Conservation (phyloP, 352 stramenopile genomes). For the Globisporangium splendens region DNA sequence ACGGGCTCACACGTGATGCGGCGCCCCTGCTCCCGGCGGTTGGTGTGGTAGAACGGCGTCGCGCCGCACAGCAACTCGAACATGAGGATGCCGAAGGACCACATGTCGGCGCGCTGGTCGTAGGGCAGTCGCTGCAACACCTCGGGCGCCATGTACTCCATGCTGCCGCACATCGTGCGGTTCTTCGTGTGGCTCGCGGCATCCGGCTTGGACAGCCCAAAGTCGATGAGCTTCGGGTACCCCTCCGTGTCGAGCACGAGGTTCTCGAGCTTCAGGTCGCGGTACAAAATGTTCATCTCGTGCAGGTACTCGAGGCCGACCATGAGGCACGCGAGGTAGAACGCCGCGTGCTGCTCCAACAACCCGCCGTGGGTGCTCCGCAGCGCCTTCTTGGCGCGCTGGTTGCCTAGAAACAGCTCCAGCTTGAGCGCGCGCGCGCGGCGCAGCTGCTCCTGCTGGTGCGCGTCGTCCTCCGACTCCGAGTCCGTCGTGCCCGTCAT, state of each 20-base stretch:
- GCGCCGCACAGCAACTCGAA: constrained; percentile 59
- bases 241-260: constrained; percentile 82
- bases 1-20: constrained; percentile 60
- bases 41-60: constrained; percentile 88
- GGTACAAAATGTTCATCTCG: constrained; percentile 57
- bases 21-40: constrained; percentile 62
- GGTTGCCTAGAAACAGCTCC: constrained; percentile 37
- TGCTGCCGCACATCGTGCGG: constrained; percentile 66
- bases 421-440: constrained; percentile 3
- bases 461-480: constrained; percentile 30
- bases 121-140: constrained; percentile 56
- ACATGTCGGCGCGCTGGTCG: constrained; percentile 60
- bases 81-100: constrained; percentile 76
- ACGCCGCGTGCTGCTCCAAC: constrained; percentile 81
- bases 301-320: constrained; percentile 88
- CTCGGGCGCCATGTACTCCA: constrained; percentile 79
- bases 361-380: constrained; percentile 57
- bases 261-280: constrained; percentile 89
- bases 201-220: constrained; percentile 59
- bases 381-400: constrained; percentile 32
- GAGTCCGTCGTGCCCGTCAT: constrained; percentile 37
- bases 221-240: constrained; percentile 82
- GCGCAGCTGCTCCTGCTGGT: constrained; percentile 11
- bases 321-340: constrained; percentile 95
- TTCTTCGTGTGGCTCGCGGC: constrained; percentile 33